These are phyloP conservation scores for Moniliophthora roreri DNA, from an alignment of 1,284 basidiomycete species.

Conservation along the genomic window DNA sequence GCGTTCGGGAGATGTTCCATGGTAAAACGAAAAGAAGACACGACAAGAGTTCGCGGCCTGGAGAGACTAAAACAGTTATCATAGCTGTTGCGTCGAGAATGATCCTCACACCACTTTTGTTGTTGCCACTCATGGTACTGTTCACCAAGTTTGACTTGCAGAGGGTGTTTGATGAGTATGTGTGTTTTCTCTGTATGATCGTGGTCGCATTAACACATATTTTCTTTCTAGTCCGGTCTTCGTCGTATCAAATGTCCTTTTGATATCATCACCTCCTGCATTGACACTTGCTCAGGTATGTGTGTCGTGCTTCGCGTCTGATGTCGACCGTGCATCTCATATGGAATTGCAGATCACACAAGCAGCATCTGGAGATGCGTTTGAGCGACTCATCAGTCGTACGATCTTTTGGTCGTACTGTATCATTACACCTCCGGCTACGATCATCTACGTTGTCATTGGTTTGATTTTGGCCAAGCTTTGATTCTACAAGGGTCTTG, in stretches of 20 bases:
- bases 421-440: constrained; percentile 79
- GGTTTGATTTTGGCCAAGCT: constrained; percentile 62
- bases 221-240: constrained; percentile 68
- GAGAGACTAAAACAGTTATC: constrained; percentile 81
- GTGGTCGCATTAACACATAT: constrained; percentile 14
- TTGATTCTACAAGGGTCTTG: no score
- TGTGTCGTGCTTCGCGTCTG: neutral
- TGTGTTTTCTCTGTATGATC: constrained; percentile 22
- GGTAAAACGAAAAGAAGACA: neutral
- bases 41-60: constrained; percentile 35
- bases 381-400: constrained; percentile 84
- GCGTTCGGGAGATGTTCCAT: constrained; percentile 41
- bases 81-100: constrained; percentile 81
- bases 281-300: constrained; percentile 75
- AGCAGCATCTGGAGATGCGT: constrained; percentile 84
- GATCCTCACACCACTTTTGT: constrained; percentile 79
- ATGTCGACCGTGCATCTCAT: neutral
- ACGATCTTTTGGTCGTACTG: constrained; percentile 86
- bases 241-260: constrained; percentile 74
- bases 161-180: constrained; percentile 72
- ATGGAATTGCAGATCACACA: constrained; percentile 70
- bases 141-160: constrained; percentile 64
- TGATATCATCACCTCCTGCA: constrained; percentile 81
- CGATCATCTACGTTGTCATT: constrained; percentile 73
- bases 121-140: constrained; percentile 72